Evolutionary conservation across 441 rosid species (phyloP).

Genomic region (Euphorbia schlechtendalii): DNA sequence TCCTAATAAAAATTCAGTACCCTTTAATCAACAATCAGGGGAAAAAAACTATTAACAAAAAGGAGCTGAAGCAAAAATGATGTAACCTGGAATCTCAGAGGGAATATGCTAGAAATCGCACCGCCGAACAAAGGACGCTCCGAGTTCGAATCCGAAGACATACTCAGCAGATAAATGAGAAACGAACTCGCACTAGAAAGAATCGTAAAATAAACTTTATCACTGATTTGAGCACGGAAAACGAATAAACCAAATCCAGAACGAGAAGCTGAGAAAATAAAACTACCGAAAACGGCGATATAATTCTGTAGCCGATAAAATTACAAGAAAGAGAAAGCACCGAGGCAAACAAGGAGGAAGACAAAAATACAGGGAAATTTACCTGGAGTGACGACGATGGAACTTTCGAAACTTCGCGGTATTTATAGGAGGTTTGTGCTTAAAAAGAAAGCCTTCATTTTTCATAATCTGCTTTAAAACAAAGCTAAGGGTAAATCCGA

Average conservation of each 20-base stretch:
- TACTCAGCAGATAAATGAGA: slow-evolving; percentile 6
- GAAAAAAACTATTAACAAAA: not conserved
- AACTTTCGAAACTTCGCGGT: not conserved
- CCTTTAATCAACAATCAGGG: not conserved
- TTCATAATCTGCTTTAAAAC: slow-evolving; percentile 4
- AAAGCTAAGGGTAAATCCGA: slow-evolving; percentile 1
- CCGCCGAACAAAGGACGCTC: slow-evolving; percentile 55
- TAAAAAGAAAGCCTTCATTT: no score
- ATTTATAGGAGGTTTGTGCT: not conserved
- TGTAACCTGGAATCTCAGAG: slow-evolving; percentile 48
- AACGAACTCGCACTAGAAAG: not conserved
- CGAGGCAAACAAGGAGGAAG: not conserved
- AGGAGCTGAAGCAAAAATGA: not conserved
- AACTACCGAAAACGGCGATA: not conserved
- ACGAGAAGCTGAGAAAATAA: not conserved
- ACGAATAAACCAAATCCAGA: no score
- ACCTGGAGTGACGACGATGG: not conserved
- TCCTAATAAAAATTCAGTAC: slow-evolving; percentile 33
- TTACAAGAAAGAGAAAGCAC: not conserved
- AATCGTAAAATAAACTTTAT: not conserved
- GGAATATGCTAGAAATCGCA: slow-evolving; percentile 43
- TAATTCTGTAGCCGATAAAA: not conserved
- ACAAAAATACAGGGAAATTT: not conserved
- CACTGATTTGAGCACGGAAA: not conserved
- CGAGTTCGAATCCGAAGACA: slow-evolving; percentile 32